Evolutionary conservation across 139 green algal species (phyloP).

Genomic region (Chlorella sp.): DNA sequence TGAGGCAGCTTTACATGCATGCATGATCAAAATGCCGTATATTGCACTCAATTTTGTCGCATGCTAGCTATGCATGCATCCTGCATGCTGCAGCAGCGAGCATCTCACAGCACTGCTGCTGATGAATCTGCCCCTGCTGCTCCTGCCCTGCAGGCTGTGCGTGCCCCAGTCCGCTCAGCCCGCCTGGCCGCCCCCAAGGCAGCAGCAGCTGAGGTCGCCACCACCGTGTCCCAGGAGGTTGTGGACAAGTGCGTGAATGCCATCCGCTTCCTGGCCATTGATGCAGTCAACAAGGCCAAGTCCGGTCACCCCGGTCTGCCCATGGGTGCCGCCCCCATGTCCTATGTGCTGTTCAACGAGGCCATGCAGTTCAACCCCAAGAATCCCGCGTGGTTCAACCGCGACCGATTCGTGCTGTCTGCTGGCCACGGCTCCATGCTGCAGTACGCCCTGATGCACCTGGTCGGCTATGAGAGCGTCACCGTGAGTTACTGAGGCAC

Average conservation of each 20-base stretch:
- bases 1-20: too few species aligned
- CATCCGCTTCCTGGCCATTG: constrained; percentile 90
- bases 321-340: constrained; percentile 96
- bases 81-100: too few species aligned
- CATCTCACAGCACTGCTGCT: too few species aligned
- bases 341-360: constrained; percentile 92
- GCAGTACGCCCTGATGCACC: constrained; percentile 96
- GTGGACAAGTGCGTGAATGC: constrained; percentile 66
- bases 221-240: constrained; percentile 16
- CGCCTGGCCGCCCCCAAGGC: too few species aligned
- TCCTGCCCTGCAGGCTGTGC: too few species aligned
- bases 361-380: constrained; percentile 94
- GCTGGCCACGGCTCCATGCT: constrained; percentile 99
- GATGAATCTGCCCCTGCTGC: too few species aligned
- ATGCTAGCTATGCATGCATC: too few species aligned
- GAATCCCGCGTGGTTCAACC: constrained; percentile 89
- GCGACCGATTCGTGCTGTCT: constrained; percentile 97
- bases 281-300: constrained; percentile 79
- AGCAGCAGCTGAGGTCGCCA: too few species aligned
- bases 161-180: too few species aligned
- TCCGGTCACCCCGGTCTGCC: constrained; percentile 93
- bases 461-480: constrained; percentile 88
- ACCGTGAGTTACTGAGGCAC: constrained; percentile 31
- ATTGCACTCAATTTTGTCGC: too few species aligned
- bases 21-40: too few species aligned